Base-by-base conservation (phyloP, 1,284 basidiomycete species). In the Rhodotorula sp. region DNA sequence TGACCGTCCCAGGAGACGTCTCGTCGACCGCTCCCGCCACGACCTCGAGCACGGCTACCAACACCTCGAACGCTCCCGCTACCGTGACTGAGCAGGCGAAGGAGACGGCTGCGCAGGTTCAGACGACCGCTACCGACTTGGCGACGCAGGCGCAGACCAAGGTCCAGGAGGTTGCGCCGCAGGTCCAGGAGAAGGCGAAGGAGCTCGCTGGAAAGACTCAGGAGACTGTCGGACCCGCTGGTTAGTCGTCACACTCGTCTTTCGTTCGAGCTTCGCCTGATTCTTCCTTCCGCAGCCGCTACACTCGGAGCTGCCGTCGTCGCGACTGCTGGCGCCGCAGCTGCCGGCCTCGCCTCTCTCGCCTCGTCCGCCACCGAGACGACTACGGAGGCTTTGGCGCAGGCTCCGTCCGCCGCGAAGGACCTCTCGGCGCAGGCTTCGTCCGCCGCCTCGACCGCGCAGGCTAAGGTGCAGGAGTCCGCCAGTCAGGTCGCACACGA, bases 1-100 rank as follows among this genome's bases (percentile, higher is more conserved):
- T 44, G 24, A 70, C 68, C 54, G 62, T 67, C 59, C 51, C 40
- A 7, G 68, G 68, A 26, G 37, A 60, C 34, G 58, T 70, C 55
- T 66, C 68, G 13, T 37, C 51, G 5, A 22, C 47, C 37, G 56
- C 57, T 6, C 60, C 68, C 47, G 57, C 68, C 2, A 48, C 59
- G 8, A 56, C 52, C 20, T 13, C 64, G 2, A 22, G 57, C 52
- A 20, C 52, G 20, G 44, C 65, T 47, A 52, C 54, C 58, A 37
- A 46, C 15, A 24, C 22, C n/a, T 31, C 52, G 52, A 16, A 20
- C 11, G 5, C 59, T 1, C 10, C 60, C 0, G 11, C 58, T 15
- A 31, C 44, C 20, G 31, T 57, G 40, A 40, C 30, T 9, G 53
- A 62, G 30, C 11, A 46, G 28, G 65, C 65, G 9, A 31, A 31